Percentiles rank a stretch among this genome's conserved stretches.
Conservation (phyloP, 441 rosid species). For the Aleurites moluccanus region DNA sequence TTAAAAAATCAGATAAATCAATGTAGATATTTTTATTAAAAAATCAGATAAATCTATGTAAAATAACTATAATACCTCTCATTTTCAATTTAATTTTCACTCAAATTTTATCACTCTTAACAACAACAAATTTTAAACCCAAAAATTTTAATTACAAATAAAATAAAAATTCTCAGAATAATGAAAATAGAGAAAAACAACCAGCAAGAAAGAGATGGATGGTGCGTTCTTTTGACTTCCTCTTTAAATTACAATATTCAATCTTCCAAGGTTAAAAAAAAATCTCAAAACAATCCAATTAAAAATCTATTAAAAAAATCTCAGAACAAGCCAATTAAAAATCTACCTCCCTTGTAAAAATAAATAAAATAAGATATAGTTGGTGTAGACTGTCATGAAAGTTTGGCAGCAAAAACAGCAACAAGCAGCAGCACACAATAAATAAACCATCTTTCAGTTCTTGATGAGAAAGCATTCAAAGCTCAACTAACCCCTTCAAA, state of each 20-base stretch:
- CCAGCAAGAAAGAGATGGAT: constrained; percentile 39
- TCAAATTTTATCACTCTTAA: too few species aligned
- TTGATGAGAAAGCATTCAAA: constrained; percentile 49
- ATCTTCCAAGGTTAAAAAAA: constrained; percentile 17
- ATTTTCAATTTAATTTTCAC: too few species aligned
- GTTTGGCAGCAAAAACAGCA: constrained; percentile 52
- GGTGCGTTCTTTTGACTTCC: constrained; percentile 99
- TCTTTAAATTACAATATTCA: constrained; percentile 26
- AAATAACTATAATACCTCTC: too few species aligned
- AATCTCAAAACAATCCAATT: too few species aligned
- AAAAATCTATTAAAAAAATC: too few species aligned
- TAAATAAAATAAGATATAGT: constrained; percentile 21
- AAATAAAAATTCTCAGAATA: too few species aligned
- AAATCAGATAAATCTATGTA: too few species aligned
- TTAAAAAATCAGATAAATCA: too few species aligned
- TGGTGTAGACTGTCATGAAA: constrained; percentile 47
- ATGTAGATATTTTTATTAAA: too few species aligned
- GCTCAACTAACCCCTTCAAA: constrained; percentile 43
- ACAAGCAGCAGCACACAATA: constrained; percentile 38
- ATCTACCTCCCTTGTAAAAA: not conserved
- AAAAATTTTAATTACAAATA: too few species aligned
- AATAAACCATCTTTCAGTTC: constrained; percentile 32
- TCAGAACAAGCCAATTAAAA: constrained; percentile 8
- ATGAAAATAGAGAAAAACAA: not conserved
- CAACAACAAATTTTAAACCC: too few species aligned